These are phyloP conservation scores for Incumbomyces delicatus DNA, from an alignment of 2,329 filamentous ascomycete species.

Conservation along the genomic window DNA sequence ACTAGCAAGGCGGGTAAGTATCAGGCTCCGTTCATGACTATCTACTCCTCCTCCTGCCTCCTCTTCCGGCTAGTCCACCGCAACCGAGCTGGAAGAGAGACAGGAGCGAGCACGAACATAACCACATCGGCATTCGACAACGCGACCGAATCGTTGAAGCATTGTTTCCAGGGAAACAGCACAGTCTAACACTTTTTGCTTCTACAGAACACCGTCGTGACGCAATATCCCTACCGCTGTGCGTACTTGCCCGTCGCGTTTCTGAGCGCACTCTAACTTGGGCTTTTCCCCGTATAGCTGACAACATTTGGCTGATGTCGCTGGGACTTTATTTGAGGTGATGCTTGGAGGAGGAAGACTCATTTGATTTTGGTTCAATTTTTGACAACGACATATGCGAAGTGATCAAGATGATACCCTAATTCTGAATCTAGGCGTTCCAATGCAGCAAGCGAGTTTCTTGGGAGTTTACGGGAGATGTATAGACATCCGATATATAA, in stretches of 20 bases:
- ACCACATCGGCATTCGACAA: neutral
- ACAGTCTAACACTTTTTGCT: neutral
- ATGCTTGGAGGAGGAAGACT: no score
- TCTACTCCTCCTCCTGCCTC: neutral
- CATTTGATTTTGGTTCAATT: no score
- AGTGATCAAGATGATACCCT: no score
- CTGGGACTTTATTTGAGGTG: no score
- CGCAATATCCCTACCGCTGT: conserved; percentile 1
- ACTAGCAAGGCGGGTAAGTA: conserved; percentile 3
- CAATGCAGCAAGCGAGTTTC: no score
- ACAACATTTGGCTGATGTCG: neutral
- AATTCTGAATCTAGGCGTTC: no score
- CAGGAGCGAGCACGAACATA: neutral
- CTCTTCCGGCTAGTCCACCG: neutral
- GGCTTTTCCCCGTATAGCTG: neutral
- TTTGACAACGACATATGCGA: no score
- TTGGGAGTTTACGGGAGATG: no score
- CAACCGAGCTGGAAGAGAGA: neutral
- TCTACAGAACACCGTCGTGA: conserved; percentile 3
- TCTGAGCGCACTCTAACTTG: neutral
- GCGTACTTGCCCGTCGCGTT: conserved; percentile 3
- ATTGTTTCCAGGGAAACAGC: neutral
- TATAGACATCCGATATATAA: no score
- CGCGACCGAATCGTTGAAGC: no score
- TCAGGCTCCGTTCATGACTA: conserved; percentile 6